A percentile compares a stretch with the other conserved stretches of the same genome.
Evolutionary conservation across 2,329 filamentous ascomycete species (phyloP).

Genomic region (Coleophoma eucalyptorum): DNA sequence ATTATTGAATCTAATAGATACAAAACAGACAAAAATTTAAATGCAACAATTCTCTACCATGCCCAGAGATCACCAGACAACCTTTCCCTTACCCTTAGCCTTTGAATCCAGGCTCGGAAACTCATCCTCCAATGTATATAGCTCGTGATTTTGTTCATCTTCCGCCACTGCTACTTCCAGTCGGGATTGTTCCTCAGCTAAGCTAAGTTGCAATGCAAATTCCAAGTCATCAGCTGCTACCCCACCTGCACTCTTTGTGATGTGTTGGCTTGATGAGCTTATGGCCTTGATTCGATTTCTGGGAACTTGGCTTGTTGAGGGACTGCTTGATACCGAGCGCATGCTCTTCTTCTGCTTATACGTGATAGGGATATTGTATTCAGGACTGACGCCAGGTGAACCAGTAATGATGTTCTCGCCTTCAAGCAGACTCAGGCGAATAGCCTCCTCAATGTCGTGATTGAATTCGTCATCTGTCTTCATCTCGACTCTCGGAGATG

Average conservation of each 20-base stretch:
- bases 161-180: slow-evolving; percentile 22
- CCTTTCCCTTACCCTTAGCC: slow-evolving; percentile 39
- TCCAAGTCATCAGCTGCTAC: slow-evolving; percentile 50
- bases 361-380: slow-evolving; percentile 48
- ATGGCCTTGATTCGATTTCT: slow-evolving; percentile 11
- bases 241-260: neutral
- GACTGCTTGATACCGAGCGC: slow-evolving; percentile 30
- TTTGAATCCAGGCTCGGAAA: slow-evolving; percentile 33
- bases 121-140: slow-evolving; percentile 26
- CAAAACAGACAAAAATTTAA: neutral
- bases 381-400: slow-evolving; percentile 41
- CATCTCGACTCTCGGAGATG: slow-evolving; percentile 13
- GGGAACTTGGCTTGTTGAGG: slow-evolving; percentile 28
- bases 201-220: slow-evolving; percentile 55
- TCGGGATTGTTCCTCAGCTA: slow-evolving; percentile 46
- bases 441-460: slow-evolving; percentile 60
- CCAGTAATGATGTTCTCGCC: slow-evolving; percentile 43
- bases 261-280: slow-evolving; percentile 1
- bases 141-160: slow-evolving; percentile 11
- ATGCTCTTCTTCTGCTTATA: slow-evolving; percentile 43
- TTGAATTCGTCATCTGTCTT: slow-evolving; percentile 44
- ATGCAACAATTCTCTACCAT: neutral
- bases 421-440: slow-evolving; percentile 58
- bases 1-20: neutral
- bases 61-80: neutral